A percentile compares a stretch with the other conserved stretches of the same genome.
Evolutionary conservation across 1,284 basidiomycete species (phyloP).

Genomic region (Apiotrichum montevideense): DNA sequence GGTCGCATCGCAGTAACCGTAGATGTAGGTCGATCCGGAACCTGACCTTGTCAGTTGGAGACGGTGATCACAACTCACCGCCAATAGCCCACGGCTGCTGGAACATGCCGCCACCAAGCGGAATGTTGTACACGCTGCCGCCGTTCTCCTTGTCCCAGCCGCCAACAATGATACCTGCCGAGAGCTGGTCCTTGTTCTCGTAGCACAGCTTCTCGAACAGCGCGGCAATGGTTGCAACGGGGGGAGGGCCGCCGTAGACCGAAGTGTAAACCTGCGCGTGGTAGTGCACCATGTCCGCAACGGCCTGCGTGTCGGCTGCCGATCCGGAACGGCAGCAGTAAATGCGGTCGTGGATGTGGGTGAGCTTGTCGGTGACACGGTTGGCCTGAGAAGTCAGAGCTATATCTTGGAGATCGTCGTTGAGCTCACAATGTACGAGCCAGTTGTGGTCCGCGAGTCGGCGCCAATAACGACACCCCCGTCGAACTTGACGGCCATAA

Average conservation of each 20-base stretch:
- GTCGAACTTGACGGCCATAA: conserved; percentile 98
- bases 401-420: not conserved
- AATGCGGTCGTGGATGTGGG: conserved; percentile 92
- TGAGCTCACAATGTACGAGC: conserved; percentile 81
- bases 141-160: conserved; percentile 93
- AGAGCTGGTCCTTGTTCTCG: conserved; percentile 82
- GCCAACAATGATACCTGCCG: conserved; percentile 94
- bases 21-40: conserved; percentile 95
- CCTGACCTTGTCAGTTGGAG: conserved; percentile 52
- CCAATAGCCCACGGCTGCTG: conserved; percentile 95
- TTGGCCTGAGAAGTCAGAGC: conserved; percentile 57
- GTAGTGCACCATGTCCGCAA: conserved; percentile 89
- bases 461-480: conserved; percentile 94
- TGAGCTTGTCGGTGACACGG: conserved; percentile 97
- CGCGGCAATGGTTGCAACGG: conserved; percentile 75
- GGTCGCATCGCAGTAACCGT: conserved; percentile 99
- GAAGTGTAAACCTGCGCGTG: conserved; percentile 74
- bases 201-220: conserved; percentile 89
- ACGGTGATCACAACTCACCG: conserved; percentile 53
- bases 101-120: conserved; percentile 87
- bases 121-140: conserved; percentile 95
- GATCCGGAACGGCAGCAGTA: conserved; percentile 99
- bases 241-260: conserved; percentile 58
- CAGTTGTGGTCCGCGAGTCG: conserved; percentile 93
- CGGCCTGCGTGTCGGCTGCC: conserved; percentile 94